Evolutionary conservation across 345 rosid genomes (phyloP).

Genomic region (Acer saccharum): DNA sequence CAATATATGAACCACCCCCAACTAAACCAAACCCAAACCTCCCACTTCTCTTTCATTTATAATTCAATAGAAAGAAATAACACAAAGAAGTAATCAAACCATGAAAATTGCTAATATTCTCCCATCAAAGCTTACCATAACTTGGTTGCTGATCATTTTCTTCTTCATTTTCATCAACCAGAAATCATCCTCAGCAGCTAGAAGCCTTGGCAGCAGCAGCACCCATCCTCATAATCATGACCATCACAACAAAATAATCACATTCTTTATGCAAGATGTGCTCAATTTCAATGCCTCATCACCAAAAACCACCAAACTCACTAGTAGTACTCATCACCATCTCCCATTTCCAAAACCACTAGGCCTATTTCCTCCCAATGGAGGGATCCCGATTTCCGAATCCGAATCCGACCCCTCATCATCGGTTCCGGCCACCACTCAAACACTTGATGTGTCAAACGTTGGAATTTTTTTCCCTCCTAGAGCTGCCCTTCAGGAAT

Average conservation of each 20-base stretch:
- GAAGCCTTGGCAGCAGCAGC: constrained; percentile 34
- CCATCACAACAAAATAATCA: constrained; percentile 28
- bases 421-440: constrained; percentile 12
- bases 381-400: constrained; percentile 48
- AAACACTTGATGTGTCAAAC: constrained; percentile 32
- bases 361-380: constrained; percentile 47
- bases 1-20: constrained; percentile 15
- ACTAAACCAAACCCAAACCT: constrained; percentile 16
- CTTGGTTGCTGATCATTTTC: constrained; percentile 22
- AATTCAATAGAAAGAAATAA: constrained; percentile 13
- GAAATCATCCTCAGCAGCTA: constrained; percentile 31
- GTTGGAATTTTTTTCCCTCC: constrained; percentile 38
- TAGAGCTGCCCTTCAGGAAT: constrained; percentile 47
- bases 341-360: constrained; percentile 54
- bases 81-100: background rate
- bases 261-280: constrained; percentile 53
- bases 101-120: constrained; percentile 21
- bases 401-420: constrained; percentile 6
- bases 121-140: constrained; percentile 1
- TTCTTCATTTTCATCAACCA: constrained; percentile 18
- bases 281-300: constrained; percentile 29
- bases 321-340: constrained; percentile 27
- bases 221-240: constrained; percentile 15
- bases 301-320: constrained; percentile 27
- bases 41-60: constrained; percentile 15